Evolutionary conservation across 2,329 filamentous ascomycete genomes (phyloP), one percentile per base, ranked within the genome.

Genomic region (Neobulgaria alba): DNA sequence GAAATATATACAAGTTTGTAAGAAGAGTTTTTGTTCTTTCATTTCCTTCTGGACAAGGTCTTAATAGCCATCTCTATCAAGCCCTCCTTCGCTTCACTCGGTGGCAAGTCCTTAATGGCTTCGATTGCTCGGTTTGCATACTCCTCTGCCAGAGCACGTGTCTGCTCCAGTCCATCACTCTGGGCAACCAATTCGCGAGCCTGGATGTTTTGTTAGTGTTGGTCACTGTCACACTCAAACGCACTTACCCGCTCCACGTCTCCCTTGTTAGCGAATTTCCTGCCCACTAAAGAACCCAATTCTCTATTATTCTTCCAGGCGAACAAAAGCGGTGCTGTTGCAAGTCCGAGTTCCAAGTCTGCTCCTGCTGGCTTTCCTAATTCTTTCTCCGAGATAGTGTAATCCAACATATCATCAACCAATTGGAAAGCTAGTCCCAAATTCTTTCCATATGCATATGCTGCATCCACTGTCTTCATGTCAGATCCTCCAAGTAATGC

Each of bases 331-430:
- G 92, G 92, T 10, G 92, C 92, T 10, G 92, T 98, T 32, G 92
- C 92, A 42, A 98, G 72, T 3, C 92, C 92, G 20, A 98, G 69
- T 64, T 96, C 87, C 47, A 98, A 64, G 64, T 98, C 92, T 20
- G 92, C 92, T 30, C 90, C 92, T 4, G 90, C 86, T 2, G 92
- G 92, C 66, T 98, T 98, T 17, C 92, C 92, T 31, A 98, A 68
- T 61, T 95, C 88, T 44, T 77, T 73, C 31, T 80, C 87, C 40
- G 76, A 87, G 47, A 87, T 77, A 0, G 92, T 96, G 62, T 96
- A 98, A 63, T 98, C 92, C 55, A 98, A 72, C 83, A 98, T 85
- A 61, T 98, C 92, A 60, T 98, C 92, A 12, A 98, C 90, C 8
- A 98, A 73, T 70, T 98, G 92, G 67, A 98, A 98, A 1, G 92